Evolutionary conservation across 768 basidiomycete species (phyloP).

Genomic region (Rhizopogon roseolus): DNA sequence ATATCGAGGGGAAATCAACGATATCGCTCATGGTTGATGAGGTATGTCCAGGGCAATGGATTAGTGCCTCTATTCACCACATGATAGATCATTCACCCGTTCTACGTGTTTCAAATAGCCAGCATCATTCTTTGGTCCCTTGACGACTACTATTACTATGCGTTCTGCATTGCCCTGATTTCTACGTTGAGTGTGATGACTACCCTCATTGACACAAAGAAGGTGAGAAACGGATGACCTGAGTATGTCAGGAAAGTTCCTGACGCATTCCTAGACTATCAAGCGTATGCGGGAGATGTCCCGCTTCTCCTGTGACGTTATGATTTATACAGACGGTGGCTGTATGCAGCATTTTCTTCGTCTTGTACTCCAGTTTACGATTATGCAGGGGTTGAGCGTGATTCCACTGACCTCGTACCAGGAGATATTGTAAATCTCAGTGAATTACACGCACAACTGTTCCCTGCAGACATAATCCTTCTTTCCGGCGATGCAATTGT

Average conservation of each 20-base stretch:
- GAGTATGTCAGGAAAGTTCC: neutral
- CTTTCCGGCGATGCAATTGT: constrained; percentile 96
- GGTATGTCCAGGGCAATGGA: constrained; percentile 37
- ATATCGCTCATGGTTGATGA: constrained; percentile 81
- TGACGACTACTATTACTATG: constrained; percentile 96
- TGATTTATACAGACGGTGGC: constrained; percentile 59
- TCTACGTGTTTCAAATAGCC: constrained; percentile 97
- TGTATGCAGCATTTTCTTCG: constrained; percentile 46
- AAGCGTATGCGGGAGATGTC: constrained; percentile 96
- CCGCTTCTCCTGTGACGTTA: constrained; percentile 74
- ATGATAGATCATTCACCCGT: constrained; percentile 84
- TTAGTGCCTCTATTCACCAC: constrained; percentile 1
- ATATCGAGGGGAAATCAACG: constrained; percentile 85
- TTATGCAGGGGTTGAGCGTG: constrained; percentile 56
- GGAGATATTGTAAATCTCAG: constrained; percentile 94
- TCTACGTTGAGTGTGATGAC: constrained; percentile 78
- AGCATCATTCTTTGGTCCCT: constrained; percentile 92
- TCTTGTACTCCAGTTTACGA: constrained; percentile 1
- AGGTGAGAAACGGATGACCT: constrained; percentile 41
- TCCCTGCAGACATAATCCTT: constrained; percentile 90
- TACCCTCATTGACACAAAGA: constrained; percentile 89
- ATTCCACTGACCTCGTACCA: constrained; percentile 80
- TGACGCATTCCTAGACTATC: constrained; percentile 59
- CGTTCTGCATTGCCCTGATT: constrained; percentile 93
- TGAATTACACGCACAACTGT: constrained; percentile 58